phyloP scores from a whole-genome alignment of 306 rosid species.

The Vigna mungo region DNA sequence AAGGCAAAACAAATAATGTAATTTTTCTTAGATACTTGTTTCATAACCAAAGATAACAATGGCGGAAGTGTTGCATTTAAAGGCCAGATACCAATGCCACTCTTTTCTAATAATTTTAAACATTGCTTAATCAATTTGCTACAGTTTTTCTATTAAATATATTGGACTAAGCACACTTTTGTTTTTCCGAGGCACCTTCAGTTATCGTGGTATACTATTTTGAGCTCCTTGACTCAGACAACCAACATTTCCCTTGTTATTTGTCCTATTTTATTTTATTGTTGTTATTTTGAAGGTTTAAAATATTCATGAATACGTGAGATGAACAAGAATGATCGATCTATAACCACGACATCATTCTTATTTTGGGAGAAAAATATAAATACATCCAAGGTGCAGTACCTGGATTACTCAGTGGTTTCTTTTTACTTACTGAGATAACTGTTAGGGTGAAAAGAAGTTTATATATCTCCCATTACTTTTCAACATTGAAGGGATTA shows the following conservation, averaged over 20 bases:
- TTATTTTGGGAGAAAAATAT: background rate
- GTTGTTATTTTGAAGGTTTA: background rate
- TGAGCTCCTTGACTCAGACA: background rate
- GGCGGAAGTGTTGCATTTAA: background rate
- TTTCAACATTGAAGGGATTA: background rate
- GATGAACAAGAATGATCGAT: too few species aligned
- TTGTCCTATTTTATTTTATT: background rate
- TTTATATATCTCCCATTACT: background rate
- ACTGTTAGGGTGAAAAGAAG: background rate
- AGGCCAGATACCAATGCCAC: background rate
- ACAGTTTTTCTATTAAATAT: background rate
- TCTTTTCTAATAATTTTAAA: background rate
- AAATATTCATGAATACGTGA: background rate
- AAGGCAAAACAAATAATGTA: background rate
- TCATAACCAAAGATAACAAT: background rate
- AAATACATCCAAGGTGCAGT: background rate
- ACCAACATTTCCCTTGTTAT: background rate
- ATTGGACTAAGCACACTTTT: background rate
- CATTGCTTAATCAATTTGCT: background rate
- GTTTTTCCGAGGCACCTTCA: background rate
- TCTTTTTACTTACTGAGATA: background rate
- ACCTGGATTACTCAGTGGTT: background rate
- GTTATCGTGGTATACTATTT: background rate
- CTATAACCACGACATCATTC: background rate
- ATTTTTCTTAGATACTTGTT: background rate